Base-by-base conservation (phyloP, 768 basidiomycete genomes). In the Mycena pura region DNA sequence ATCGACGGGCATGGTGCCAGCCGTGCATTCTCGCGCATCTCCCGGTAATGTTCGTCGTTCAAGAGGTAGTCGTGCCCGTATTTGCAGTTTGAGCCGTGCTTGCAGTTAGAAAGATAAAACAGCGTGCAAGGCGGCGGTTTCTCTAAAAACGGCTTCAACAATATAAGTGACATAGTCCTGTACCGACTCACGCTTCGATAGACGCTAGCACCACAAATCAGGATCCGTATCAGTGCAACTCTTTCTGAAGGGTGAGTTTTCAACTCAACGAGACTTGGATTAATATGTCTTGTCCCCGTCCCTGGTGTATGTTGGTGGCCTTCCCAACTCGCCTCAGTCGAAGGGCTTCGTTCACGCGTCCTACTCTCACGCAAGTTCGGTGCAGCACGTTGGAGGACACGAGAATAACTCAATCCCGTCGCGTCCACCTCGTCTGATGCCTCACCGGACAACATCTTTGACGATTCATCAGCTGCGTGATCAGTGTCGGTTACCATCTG, bases 41-140 rank as follows among this genome's bases (percentile, higher is more conserved):
- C 80, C 51, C 75, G 70, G 58, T 82, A 83, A 59, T 89, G 78
- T 43, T 87, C 84, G 4, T 75, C 75, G 24, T 82, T 77, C 6
- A 89, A 73, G 29, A 84, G 60, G 67, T 88, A 89, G 65, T 90
- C 83, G 57, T 90, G 88, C 14, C 73, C 83, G 60, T 84, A 89
- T 73, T 81, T 84, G 70, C 88, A 90, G 24, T 81, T 79, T 9
- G 74, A 68, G 15, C 84, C 86, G 55, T 82, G 81, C 68, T 86
- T 85, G 77, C 88, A 89, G 45, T 77, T 79, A 28, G 84, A 80
- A 25, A 89, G 76, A 69, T 88, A 89, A 73, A 85, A 88, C 48
- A 87, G 73, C 17, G 86, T 88, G 69, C 88, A 89, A 15, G 88
- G 87, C 22, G 88, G 82, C 2, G 88, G 87, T 67, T 77, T 84